Percentiles rank a stretch among this genome's conserved stretches.
These are phyloP conservation scores for Helicostylum pulchrum DNA, from an alignment of 192 early-diverging fungal genomes.

Conservation along the genomic window DNA sequence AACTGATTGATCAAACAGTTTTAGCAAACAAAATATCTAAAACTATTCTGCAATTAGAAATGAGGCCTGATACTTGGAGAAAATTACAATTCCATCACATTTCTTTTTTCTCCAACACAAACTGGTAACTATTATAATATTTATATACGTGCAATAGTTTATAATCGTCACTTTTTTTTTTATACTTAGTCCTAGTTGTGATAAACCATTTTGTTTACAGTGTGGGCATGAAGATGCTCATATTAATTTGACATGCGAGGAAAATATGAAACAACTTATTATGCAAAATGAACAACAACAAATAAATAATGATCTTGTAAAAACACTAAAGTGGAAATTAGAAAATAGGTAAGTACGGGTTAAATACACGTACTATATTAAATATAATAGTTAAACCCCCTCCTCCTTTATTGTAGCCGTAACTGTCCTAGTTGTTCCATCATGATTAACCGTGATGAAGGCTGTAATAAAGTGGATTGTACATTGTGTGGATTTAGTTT, in stretches of 20 bases:
- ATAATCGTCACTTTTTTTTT: not conserved
- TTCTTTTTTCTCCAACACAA: constrained; percentile 42
- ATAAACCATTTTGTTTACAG: not conserved
- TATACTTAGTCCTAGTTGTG: not conserved
- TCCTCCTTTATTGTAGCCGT: constrained; percentile 31
- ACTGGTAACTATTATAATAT: constrained; percentile 36
- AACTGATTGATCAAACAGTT: not conserved
- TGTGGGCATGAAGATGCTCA: constrained; percentile 3
- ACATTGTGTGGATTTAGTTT: constrained; percentile 61
- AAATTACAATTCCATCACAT: constrained; percentile 58
- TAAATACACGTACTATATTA: not conserved
- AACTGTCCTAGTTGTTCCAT: constrained; percentile 65
- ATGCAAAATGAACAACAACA: not conserved
- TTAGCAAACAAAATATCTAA: not conserved
- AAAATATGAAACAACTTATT: not conserved
- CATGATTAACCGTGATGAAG: constrained; percentile 66
- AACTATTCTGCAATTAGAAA: not conserved
- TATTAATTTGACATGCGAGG: not conserved
- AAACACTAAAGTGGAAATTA: not conserved
- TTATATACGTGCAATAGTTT: not conserved
- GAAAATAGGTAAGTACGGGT: not conserved
- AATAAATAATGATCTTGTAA: not conserved
- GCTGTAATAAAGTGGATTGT: constrained; percentile 71
- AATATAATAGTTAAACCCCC: not conserved
- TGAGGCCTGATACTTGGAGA: constrained; percentile 46